Evolutionary conservation across 257 asterid genomes (phyloP), one percentile per base, ranked within the genome.

Genomic region (Penstemon newberryi): DNA sequence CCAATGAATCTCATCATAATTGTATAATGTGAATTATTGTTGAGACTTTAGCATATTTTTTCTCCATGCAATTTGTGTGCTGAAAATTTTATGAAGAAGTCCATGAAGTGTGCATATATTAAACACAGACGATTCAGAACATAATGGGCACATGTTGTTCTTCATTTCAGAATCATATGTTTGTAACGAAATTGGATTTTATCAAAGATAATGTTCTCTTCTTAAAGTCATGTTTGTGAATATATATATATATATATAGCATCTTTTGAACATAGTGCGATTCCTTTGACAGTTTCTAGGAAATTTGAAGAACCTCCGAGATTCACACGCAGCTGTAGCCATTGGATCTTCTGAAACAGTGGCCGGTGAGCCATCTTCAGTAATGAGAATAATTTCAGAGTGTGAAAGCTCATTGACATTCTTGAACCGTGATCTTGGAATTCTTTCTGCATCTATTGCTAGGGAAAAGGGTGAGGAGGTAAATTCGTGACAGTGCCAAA

Each of bases 241-340:
- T 25, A 25, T 25, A 25, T 25, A 25, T 25, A 25, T 25, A 25
- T 25, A 25, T 25, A 25, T 25, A 25, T 25, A 25, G 33, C 33
- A 25, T 25, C 2, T 25, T 25, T 25, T 25, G 33, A 25, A 25
- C 33, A 25, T 25, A 2, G 33, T 25, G 33, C 33, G 33, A 25
- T 25, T 25, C 33, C 33, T 71, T 43, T 9, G 9, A 64, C 87
- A 92, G 98, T 92, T 92, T 72, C 74, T 92, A 8, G 98, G 98
- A 4, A 92, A 89, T 83, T 71, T 92, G 88, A 89, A 89, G 96
- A 92, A 92, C 79, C 96, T 92, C 41, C 82, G 97, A 66, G 98
- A 92, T 79, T 89, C 98, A 8, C 86, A 89, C 72, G 91, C 97
- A 70, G 96, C 98, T 42, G 96, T 92, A 58, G 92, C 98, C 15